These are phyloP conservation scores for Polymyxa betae DNA, from an alignment of 208 protist genomes.

Conservation along the genomic window DNA sequence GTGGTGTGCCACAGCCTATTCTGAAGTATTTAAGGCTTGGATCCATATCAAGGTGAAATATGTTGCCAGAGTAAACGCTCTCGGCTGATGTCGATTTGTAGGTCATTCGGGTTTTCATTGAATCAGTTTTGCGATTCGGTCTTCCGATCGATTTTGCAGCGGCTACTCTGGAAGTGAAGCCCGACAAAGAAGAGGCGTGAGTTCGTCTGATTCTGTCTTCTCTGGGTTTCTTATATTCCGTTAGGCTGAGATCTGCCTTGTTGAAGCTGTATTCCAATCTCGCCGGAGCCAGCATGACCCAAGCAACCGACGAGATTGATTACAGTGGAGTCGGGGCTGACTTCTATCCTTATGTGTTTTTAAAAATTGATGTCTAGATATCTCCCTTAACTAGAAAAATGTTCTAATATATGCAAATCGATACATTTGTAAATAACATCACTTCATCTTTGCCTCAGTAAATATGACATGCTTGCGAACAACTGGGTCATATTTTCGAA, in stretches of 20 bases:
- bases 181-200: neutral
- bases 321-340: slow-evolving; percentile 27
- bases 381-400: neutral
- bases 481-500: slow-evolving; percentile 34
- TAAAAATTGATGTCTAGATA: slow-evolving; percentile 49
- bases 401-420: too few species aligned
- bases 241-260: neutral
- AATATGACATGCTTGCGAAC: slow-evolving; percentile 36
- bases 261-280: neutral
- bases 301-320: neutral
- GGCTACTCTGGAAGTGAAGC: slow-evolving; percentile 36
- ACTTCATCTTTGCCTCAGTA: slow-evolving; percentile 51
- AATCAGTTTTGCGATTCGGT: slow-evolving; percentile 13
- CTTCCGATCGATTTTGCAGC: slow-evolving; percentile 29
- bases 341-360: slow-evolving; percentile 38
- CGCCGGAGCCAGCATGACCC: neutral
- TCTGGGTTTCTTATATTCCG: neutral
- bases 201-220: neutral
- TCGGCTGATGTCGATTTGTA: neutral
- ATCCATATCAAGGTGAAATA: slow-evolving; percentile 44
- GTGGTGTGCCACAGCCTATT: slow-evolving; percentile 49
- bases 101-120: slow-evolving; percentile 13
- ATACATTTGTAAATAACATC: neutral
- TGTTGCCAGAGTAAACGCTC: neutral
- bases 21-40: slow-evolving; percentile 52